A percentile compares a stretch with the other conserved stretches of the same genome.
Evolutionary conservation across 805 yeast genomes (phyloP).

Genomic region (Teunomyces barrocoloradensis): DNA sequence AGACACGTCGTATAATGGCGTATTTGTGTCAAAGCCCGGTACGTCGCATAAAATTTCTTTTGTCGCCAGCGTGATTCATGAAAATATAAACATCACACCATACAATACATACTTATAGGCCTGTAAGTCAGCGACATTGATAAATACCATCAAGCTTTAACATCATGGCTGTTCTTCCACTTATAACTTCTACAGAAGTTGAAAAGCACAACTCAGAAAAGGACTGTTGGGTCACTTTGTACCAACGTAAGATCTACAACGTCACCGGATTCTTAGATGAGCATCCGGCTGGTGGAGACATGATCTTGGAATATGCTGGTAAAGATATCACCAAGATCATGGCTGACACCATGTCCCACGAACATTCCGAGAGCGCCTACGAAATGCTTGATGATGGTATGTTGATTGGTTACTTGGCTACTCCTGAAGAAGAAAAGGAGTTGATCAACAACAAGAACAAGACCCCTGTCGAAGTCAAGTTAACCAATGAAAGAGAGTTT

Average conservation of each 20-base stretch:
- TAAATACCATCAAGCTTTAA: neutral
- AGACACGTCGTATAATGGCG: neutral
- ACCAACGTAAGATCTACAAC: slow-evolving; percentile 78
- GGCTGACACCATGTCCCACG: slow-evolving; percentile 70
- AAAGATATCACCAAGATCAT: slow-evolving; percentile 68
- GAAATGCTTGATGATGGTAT: slow-evolving; percentile 81
- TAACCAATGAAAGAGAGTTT: slow-evolving; percentile 19
- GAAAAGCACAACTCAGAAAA: slow-evolving; percentile 47
- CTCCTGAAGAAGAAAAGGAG: slow-evolving; percentile 71
- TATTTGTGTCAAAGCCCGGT: neutral
- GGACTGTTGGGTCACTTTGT: slow-evolving; percentile 80
- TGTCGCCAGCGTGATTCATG: neutral
- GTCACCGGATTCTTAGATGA: slow-evolving; percentile 71
- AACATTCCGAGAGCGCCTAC: slow-evolving; percentile 81
- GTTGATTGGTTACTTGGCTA: slow-evolving; percentile 81
- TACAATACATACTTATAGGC: neutral
- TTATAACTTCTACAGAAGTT: slow-evolving; percentile 55
- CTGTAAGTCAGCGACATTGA: neutral
- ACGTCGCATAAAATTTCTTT: slow-evolving; percentile 3
- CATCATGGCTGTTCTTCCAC: slow-evolving; percentile 45
- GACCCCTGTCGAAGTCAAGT: slow-evolving; percentile 56
- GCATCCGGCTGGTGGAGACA: slow-evolving; percentile 68
- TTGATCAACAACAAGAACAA: slow-evolving; percentile 59
- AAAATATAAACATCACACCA: slow-evolving; percentile 3
- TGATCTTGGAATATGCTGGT: slow-evolving; percentile 59